Base-by-base conservation (phyloP, 352 stramenopile genomes). In the Phytophthora kernoviae region DNA sequence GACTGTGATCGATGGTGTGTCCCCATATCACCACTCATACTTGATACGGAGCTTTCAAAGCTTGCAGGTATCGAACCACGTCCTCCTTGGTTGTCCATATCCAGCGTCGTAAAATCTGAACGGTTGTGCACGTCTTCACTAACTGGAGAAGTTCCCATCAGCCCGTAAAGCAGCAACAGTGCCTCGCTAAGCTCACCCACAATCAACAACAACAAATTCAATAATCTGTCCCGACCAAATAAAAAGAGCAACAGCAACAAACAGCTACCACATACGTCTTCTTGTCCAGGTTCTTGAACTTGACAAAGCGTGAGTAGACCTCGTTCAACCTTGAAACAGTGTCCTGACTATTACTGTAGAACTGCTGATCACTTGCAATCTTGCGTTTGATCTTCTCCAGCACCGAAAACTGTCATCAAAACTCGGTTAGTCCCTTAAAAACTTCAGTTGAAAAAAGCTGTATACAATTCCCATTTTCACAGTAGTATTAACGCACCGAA, bases 351-450 rank as follows among this genome's bases (percentile, higher is more conserved):
- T 70, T 75, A 32, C 70, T 53, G 26, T 78, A 76, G 52, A 84
- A 77, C 40, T 78, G 75, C 26, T 65, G 47, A 42, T 91, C 71
- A 15, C 48, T 47, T 22, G 47, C 45, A 18, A 91, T 84, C 64
- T 87, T 87, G 24, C 75, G 71, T 70, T 88, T 90, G 43, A 94
- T 94, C 62, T 91, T 87, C 42, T 89, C 79, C 40, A 94, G 58
- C 21, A 94, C 74, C 6, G 78, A 67, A 12, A 90, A 75, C 84
- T 93, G 43, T 37, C 46, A 5, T 49, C n/a, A 59, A 10, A 2
- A 7, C 56, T 18, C 58, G 14, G 50, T 47, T 36, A 44, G 26
- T 18, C 24, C 24, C 3, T 30, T 30, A 7, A 39, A 12, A 53
- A 26, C 26, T 18, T 9, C 22, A 52, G 20, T 17, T n/a, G n/a